Evolutionary conservation across 192 early-diverging fungal species (phyloP).

Genomic region (Mortierella antarctica): DNA sequence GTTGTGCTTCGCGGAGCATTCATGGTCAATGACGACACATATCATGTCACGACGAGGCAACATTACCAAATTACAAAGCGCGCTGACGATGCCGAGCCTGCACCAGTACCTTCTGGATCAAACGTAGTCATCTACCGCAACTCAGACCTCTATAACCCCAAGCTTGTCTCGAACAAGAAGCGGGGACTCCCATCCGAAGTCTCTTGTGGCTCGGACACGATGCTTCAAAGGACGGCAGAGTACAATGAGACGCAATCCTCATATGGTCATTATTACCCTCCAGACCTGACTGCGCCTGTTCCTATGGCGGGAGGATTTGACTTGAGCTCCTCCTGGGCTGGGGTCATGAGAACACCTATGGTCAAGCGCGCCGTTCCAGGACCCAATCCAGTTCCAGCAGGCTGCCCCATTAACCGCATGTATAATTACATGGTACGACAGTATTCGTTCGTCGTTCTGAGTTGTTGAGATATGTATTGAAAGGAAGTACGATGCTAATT

Average conservation of each 20-base stretch:
- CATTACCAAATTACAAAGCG: conserved; percentile 39
- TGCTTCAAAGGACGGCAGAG: conserved; percentile 17
- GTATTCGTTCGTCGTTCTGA: neutral
- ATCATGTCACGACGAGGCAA: conserved; percentile 39
- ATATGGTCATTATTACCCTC: conserved; percentile 40
- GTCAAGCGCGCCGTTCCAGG: conserved; percentile 32
- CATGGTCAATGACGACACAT: conserved; percentile 31
- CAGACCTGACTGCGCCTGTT: conserved; percentile 12
- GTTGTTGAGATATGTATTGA: neutral
- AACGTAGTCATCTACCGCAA: conserved; percentile 39
- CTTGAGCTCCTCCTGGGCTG: conserved; percentile 29
- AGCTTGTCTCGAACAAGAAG: neutral
- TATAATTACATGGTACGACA: conserved; percentile 53
- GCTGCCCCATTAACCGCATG: conserved; percentile 51
- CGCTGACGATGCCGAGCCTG: conserved; percentile 32
- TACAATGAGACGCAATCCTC: conserved; percentile 13
- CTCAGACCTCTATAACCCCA: conserved; percentile 46
- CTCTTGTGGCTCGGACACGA: conserved; percentile 29
- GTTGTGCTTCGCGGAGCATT: conserved; percentile 40
- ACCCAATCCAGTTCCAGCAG: conserved; percentile 39
- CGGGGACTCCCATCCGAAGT: conserved; percentile 9
- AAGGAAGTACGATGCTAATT: neutral
- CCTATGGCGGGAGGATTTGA: conserved; percentile 24
- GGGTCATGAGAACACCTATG: conserved; percentile 15
- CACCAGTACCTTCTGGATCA: conserved; percentile 1